Evolutionary conservation across 2,329 filamentous ascomycete genomes (phyloP).

Genomic region (Aureobasidium lini): DNA sequence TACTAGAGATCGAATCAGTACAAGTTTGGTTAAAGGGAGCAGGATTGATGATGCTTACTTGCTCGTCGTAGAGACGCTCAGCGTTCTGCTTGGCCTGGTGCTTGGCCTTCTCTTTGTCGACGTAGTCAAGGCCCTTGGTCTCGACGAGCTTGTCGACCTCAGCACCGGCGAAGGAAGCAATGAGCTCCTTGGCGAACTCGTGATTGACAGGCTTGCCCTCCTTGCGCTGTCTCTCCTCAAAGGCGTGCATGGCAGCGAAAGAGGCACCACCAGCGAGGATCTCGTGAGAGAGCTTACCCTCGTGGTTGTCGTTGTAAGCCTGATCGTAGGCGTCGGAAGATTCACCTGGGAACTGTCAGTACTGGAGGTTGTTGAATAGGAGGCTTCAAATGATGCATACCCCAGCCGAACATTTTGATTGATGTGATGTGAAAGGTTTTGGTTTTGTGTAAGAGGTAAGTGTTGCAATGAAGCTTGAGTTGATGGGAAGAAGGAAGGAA

Average conservation of each 20-base stretch:
- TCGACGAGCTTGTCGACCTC: slow-evolving; percentile 70
- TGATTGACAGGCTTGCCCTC: slow-evolving; percentile 66
- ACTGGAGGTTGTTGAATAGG: neutral
- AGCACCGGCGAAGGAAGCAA: slow-evolving; percentile 64
- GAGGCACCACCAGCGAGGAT: slow-evolving; percentile 66
- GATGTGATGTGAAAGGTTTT: slow-evolving; percentile 9
- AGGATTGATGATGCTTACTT: slow-evolving; percentile 21
- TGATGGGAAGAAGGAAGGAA: slow-evolving; percentile 33
- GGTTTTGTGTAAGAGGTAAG: slow-evolving; percentile 1
- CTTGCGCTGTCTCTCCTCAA: slow-evolving; percentile 64
- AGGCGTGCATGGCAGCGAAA: slow-evolving; percentile 74
- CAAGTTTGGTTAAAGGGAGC: slow-evolving; percentile 13
- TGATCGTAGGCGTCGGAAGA: slow-evolving; percentile 47
- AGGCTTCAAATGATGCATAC: slow-evolving; percentile 20
- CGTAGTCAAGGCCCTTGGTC: slow-evolving; percentile 44
- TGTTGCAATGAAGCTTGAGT: slow-evolving; percentile 8
- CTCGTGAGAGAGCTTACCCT: slow-evolving; percentile 64
- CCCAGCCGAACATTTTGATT: slow-evolving; percentile 40
- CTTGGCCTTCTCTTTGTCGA: slow-evolving; percentile 43
- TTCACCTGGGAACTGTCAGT: slow-evolving; percentile 34
- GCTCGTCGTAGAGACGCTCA: slow-evolving; percentile 42
- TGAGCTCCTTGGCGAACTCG: slow-evolving; percentile 67
- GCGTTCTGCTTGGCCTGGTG: slow-evolving; percentile 36
- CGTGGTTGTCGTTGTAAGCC: slow-evolving; percentile 49
- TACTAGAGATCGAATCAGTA: neutral